Base-by-base conservation (phyloP, 805 yeast genomes). In the Candida easanensis region DNA sequence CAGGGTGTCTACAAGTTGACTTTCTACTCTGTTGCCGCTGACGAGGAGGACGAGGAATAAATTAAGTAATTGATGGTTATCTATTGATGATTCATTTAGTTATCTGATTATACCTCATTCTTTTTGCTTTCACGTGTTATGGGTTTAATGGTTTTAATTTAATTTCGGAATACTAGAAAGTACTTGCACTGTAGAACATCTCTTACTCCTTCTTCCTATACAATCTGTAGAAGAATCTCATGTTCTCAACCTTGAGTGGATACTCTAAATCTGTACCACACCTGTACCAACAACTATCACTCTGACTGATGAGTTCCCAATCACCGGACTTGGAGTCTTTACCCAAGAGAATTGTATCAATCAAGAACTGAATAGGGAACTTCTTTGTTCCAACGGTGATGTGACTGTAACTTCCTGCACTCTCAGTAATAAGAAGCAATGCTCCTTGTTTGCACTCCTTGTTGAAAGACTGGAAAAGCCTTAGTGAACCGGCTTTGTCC, bases 1-100 rank as follows among this genome's bases (percentile, higher is more conserved):
- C 86, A 87, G 76, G 88, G 90, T 84, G 83, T 81, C 74, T 93
- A 93, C 88, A 86, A 86, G 75, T 82, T 91, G 80, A 90, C 93
- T 76, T 91, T 91, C 97, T 93, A 88, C 97, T 88, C 95, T 74
- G 93, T 91, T 73, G 89, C 91, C 65, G 91, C 87, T 64, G 96
- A 90, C 66, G 97, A 90, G 68, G 97, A 86, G 71, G 95, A 85
- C 62, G 97, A 88, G 66, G 97, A 89, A 72, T 88, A 88, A 74
- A 67, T 70, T 30, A 33, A 40, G 26, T 45, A 46, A 48, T 52
- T 52, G 51, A 45, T 46, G 47, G 41, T 45, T 48, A 48, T 35
- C 42, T 17, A 8, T 33, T 30, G 44, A 37, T 40, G 23, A 40
- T 34, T n/a, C 46, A 38, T 46, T 44, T 50, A 48, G 46, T 48